Conservation (phyloP, 805 yeast species). For the Candida maltosa region DNA sequence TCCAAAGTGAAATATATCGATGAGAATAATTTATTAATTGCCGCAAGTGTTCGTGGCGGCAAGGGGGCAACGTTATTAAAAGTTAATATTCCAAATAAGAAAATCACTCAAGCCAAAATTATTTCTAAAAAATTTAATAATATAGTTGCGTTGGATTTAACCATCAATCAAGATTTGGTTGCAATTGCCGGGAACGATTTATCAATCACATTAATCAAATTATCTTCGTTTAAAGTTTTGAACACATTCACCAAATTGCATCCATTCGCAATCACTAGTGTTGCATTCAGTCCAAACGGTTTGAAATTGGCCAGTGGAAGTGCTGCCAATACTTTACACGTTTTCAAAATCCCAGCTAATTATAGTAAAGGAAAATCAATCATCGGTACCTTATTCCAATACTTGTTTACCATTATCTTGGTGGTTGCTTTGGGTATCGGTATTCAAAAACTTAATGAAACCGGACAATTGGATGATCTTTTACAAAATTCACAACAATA, state of each 20-base stretch:
- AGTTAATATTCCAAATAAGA: conserved; percentile 40
- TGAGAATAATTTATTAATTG: conserved; percentile 27
- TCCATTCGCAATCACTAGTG: conserved; percentile 71
- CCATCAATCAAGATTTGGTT: conserved; percentile 40
- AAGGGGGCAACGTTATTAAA: conserved; percentile 43
- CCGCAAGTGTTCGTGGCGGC: conserved; percentile 26
- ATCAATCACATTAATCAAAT: conserved; percentile 55
- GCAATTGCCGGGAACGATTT: conserved; percentile 66
- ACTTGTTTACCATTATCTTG: conserved; percentile 30
- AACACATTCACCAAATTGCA: conserved; percentile 62
- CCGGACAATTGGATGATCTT: conserved; percentile 29
- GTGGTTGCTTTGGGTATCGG: conserved; percentile 28
- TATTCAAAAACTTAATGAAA: conserved; percentile 32
- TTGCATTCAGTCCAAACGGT: conserved; percentile 68
- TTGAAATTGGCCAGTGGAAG: conserved; percentile 66
- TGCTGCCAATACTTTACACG: conserved; percentile 71
- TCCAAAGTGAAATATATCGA: conserved; percentile 43
- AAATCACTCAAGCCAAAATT: conserved; percentile 38
- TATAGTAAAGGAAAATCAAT: conserved; percentile 33
- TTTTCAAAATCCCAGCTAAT: conserved; percentile 56
- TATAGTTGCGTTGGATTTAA: conserved; percentile 48
- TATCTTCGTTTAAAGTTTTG: conserved; percentile 48
- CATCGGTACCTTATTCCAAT: conserved; percentile 30
- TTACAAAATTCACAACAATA: conserved; percentile 14
- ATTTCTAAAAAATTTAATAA: conserved; percentile 51